These are phyloP conservation scores for Begonia loranthoides DNA, from an alignment of 306 rosid genomes.

Conservation along the genomic window DNA sequence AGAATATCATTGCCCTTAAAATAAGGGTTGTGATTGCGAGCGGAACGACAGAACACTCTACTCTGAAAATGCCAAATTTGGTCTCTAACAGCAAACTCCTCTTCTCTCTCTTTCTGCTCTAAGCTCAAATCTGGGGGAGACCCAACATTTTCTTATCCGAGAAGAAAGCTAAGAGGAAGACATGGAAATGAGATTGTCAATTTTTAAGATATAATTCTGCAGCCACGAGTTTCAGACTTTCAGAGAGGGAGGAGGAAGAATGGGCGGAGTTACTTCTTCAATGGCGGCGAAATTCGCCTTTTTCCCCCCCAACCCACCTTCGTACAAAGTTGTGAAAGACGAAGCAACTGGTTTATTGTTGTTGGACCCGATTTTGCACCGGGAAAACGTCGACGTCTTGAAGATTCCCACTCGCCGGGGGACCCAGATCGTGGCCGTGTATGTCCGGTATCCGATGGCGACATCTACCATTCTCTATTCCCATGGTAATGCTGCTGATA, in stretches of 20 bases:
- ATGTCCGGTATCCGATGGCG: slow-evolving; percentile 64
- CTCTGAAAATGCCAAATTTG: slow-evolving; percentile 1
- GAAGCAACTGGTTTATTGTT: slow-evolving; percentile 38
- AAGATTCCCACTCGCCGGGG: slow-evolving; percentile 64
- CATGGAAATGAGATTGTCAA: neutral
- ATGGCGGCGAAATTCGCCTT: slow-evolving; percentile 87
- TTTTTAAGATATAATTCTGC: neutral
- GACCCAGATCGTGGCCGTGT: slow-evolving; percentile 70
- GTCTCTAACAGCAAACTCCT: neutral
- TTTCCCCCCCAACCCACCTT: slow-evolving; percentile 77
- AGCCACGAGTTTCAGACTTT: neutral
- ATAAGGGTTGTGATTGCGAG: slow-evolving; percentile 10
- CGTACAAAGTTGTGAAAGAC: slow-evolving; percentile 49
- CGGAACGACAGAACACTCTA: slow-evolving; percentile 7
- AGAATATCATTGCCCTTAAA: slow-evolving; percentile 11
- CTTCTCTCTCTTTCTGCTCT: slow-evolving; percentile 2
- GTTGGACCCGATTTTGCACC: slow-evolving; percentile 42
- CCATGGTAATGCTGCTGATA: slow-evolving; percentile 79
- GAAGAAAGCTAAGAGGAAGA: slow-evolving; percentile 4
- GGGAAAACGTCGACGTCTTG: slow-evolving; percentile 69
- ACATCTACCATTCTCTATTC: slow-evolving; percentile 69
- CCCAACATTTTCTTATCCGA: slow-evolving; percentile 3
- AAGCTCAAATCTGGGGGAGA: slow-evolving; percentile 3
- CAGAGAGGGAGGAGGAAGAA: slow-evolving; percentile 5
- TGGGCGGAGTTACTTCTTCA: slow-evolving; percentile 89